Evolutionary conservation across 2,329 filamentous ascomycete genomes (phyloP), one percentile per base, ranked within the genome.

Genomic region (Cladosporium sp.): DNA sequence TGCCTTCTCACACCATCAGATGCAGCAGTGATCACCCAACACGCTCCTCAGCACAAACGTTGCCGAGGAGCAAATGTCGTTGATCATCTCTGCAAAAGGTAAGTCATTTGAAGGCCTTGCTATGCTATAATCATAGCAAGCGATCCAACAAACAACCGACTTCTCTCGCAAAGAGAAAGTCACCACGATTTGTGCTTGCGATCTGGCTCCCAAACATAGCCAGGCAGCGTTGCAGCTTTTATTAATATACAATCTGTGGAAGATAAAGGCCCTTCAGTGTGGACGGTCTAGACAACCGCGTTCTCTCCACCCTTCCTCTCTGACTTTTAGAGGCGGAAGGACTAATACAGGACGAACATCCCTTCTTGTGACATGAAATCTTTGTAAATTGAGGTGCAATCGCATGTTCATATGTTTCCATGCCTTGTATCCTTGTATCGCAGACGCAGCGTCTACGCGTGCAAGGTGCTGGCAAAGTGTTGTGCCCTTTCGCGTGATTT

Each of bases 151-250:
- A 34, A 56, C 53, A 54, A 46, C 48, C 21, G 25, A 57, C 36
- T 30, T 53, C 26, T 28, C 28, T 30, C 26, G 28, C 5, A 14
- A 36, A 39, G 56, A 51, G 13, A n/a, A 36, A 39, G 56, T 68
- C 56, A 66, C 81, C 81, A 82, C 81, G 79, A 77, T 79, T 81
- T 82, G 23, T 58, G 80, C 79, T 80, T 83, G 80, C 81, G 80
- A 76, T 78, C 74, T 76, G 80, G 77, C 76, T 79, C 76, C 66
- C 65, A 75, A 69, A 72, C 74, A 70, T 80, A 82, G 79, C 76
- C 79, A 79, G 73, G 78, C 76, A 79, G 81, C 79, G 39, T 23
- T 46, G 39, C 39, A 46, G 39, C 39, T 46, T 21, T 78, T 82
- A 81, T 79, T 80, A 80, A 76, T 30, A 54, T 54, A 30, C 51